Percentiles rank a stretch among this genome's conserved stretches.
phyloP scores from a whole-genome alignment of 2,329 filamentous ascomycete genomes.

The Diaporthe nobilis region DNA sequence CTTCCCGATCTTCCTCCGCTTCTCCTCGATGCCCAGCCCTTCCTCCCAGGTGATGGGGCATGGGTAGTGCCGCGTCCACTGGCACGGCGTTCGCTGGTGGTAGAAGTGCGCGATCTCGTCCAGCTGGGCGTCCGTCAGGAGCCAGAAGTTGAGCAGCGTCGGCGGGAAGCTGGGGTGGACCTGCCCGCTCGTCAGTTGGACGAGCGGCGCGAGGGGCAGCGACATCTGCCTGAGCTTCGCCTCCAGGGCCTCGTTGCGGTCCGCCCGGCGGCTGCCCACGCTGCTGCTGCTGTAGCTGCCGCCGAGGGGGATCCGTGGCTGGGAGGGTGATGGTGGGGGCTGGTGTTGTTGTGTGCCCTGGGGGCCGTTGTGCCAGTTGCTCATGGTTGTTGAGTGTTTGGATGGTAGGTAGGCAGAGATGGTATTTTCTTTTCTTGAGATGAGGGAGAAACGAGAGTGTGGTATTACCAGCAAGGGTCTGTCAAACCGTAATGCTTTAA shows the following conservation, averaged over 20 bases:
- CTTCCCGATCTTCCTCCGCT: slow-evolving; percentile 78
- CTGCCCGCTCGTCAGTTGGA: slow-evolving; percentile 72
- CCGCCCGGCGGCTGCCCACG: slow-evolving; percentile 55
- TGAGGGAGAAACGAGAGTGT: not conserved
- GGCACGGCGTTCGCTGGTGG: slow-evolving; percentile 74
- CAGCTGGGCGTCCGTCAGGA: slow-evolving; percentile 79
- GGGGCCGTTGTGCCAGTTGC: slow-evolving; percentile 10
- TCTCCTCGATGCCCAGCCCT: slow-evolving; percentile 72
- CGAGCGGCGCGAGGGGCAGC: slow-evolving; percentile 75
- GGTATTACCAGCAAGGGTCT: not conserved
- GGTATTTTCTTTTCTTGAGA: not conserved
- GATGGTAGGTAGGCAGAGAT: slow-evolving; percentile 19
- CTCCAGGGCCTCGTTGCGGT: slow-evolving; percentile 66
- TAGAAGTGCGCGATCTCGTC: slow-evolving; percentile 81
- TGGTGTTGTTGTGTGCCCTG: slow-evolving; percentile 32
- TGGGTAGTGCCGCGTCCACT: slow-evolving; percentile 74
- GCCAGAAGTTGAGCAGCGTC: slow-evolving; percentile 79
- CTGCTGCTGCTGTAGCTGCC: slow-evolving; percentile 43
- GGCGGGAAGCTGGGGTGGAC: slow-evolving; percentile 76
- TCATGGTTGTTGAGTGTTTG: not conserved
- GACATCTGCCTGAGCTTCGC: slow-evolving; percentile 77
- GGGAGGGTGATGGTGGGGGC: slow-evolving; percentile 38
- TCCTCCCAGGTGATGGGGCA: slow-evolving; percentile 75
- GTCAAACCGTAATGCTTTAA: slow-evolving; percentile 21
- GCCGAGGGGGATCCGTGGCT: slow-evolving; percentile 34